Base-by-base conservation (phyloP, 2,329 filamentous ascomycete species). In the Fusarium pseudograminearum region DNA sequence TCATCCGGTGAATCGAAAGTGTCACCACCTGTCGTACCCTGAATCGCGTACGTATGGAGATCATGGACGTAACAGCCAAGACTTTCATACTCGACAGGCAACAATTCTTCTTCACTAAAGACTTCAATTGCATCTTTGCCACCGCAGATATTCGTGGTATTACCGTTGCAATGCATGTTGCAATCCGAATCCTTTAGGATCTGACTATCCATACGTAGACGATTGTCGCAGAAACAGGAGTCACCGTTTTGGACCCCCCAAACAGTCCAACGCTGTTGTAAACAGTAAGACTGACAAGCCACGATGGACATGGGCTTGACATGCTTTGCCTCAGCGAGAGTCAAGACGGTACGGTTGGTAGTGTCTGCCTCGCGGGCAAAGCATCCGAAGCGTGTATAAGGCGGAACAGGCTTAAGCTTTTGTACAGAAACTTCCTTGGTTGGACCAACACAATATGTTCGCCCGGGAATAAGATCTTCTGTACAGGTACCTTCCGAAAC, bases 171-270 rank as follows among this genome's bases (percentile, higher is more conserved):
- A n/a, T 30, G 22, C 2, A 57, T 14, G 11, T 41, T 24, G 2
- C 51, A 60, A 15, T 60, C 28, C 2, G 57, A 57, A 47, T 57
- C 22, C n/a, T 60, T 20, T 7, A 60, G 5, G 7, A 45, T 26
- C 9, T 41, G 41, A 8, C 57, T 60, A 1, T 60, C 53, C 34
- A 60, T 57, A 6, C 41, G 51, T 1, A 60, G 41, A 1, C 11
- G 20, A 16, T 33, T 33, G 22, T 57, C 41, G 7, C 41, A 57
- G 7, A 60, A 46, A 34, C 41, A 60, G 0, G 57, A 57, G 34
- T 60, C 51, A 2, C 57, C 51, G 11, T 60, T 57, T 2, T 60
- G 51, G 0, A 57, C 28, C n/a, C 51, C 57, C 22, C 22, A 47
- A n/a, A 60, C 33, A 0, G 0, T 34, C 53, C 11, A 45, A 0